A percentile compares a stretch with the other conserved stretches of the same genome.
Evolutionary conservation across 202 grass and related monocot species (phyloP).

Genomic region (Setaria italica): DNA sequence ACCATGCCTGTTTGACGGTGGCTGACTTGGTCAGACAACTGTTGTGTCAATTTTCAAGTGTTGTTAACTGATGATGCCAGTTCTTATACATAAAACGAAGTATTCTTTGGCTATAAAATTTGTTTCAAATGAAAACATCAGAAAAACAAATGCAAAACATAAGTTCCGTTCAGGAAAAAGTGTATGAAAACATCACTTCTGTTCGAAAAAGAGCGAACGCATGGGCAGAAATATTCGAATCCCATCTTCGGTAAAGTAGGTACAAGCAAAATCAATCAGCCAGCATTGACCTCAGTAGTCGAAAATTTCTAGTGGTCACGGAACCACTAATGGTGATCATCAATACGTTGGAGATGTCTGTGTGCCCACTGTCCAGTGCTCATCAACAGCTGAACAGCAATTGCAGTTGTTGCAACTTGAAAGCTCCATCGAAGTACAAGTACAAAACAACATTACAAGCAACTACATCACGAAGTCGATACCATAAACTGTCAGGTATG

Average conservation of each 20-base stretch:
- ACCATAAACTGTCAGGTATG: neutral
- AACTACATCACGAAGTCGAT: neutral
- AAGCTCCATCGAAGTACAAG: constrained; percentile 3
- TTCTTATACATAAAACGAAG: neutral
- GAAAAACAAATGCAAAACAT: neutral
- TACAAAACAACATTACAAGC: neutral
- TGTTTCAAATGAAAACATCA: neutral
- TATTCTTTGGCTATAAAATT: neutral
- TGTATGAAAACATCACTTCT: neutral
- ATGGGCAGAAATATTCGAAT: neutral
- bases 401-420: neutral
- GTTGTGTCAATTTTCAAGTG: neutral
- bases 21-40: neutral
- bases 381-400: neutral
- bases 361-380: neutral
- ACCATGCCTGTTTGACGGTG: no score
- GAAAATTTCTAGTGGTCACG: neutral
- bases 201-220: neutral
- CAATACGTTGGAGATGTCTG: neutral
- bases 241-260: neutral
- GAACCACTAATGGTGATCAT: neutral
- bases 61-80: neutral
- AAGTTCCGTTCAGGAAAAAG: neutral
- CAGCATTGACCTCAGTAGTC: neutral
- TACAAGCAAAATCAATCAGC: neutral